Percentiles rank a stretch among this genome's conserved stretches.
Evolutionary conservation across 148 eudicot genomes (phyloP).

Genomic region (Suaeda aralocaspica): DNA sequence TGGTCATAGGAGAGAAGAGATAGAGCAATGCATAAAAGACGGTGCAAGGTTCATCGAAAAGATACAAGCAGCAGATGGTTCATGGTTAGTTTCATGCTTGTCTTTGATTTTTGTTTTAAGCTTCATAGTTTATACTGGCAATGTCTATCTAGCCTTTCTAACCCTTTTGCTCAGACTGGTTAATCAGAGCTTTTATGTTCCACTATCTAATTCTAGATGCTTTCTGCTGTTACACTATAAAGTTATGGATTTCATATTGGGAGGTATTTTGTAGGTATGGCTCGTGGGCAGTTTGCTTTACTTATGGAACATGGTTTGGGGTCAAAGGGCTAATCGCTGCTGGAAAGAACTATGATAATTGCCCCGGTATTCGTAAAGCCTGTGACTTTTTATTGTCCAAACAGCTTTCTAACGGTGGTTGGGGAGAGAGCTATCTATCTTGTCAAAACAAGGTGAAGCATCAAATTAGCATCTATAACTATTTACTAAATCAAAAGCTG

Average conservation of each 20-base stretch:
- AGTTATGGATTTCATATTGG: background rate
- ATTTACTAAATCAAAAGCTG: background rate
- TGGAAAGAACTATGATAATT: slow-evolving; percentile 52
- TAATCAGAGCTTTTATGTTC: slow-evolving; percentile 5
- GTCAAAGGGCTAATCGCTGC: slow-evolving; percentile 68
- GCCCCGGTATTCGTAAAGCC: slow-evolving; percentile 68
- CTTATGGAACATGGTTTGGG: slow-evolving; percentile 92
- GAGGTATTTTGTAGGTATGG: slow-evolving; percentile 61
- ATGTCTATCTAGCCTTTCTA: background rate
- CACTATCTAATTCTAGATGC: background rate
- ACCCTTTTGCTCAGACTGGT: background rate
- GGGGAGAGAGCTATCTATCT: slow-evolving; percentile 98
- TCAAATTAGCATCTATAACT: background rate
- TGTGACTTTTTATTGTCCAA: slow-evolving; percentile 79
- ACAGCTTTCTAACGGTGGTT: slow-evolving; percentile 79
- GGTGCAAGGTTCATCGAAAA: slow-evolving; percentile 66
- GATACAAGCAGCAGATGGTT: slow-evolving; percentile 82
- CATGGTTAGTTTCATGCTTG: slow-evolving; percentile 63
- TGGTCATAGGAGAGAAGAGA: slow-evolving; percentile 78
- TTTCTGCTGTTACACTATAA: slow-evolving; percentile 8
- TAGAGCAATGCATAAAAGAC: slow-evolving; percentile 56
- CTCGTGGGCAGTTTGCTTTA: slow-evolving; percentile 94
- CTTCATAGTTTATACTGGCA: background rate
- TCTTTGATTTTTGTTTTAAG: background rate
- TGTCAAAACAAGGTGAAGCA: slow-evolving; percentile 70